These are phyloP conservation scores for Filobasidium floriforme DNA, from an alignment of 768 basidiomycete species.

Conservation along the genomic window DNA sequence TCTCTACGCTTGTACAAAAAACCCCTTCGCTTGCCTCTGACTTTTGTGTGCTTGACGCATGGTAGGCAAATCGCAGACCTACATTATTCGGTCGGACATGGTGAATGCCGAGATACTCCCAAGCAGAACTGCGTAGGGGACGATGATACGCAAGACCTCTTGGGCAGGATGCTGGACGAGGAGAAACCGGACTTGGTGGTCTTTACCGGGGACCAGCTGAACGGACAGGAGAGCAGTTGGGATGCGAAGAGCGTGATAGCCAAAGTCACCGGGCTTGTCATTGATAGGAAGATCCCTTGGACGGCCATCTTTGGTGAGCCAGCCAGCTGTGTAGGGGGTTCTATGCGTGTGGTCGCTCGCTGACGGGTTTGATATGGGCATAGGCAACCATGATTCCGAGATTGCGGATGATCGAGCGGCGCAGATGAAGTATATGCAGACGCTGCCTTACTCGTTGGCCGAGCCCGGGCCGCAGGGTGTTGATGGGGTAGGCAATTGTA, in stretches of 20 bases:
- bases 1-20: no score
- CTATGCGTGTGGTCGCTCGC: not conserved
- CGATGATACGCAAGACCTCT: conserved; percentile 64
- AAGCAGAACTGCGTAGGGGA: conserved; percentile 59
- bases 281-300: conserved; percentile 75
- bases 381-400: conserved; percentile 69
- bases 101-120: conserved; percentile 66
- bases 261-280: conserved; percentile 74
- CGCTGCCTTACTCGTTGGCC: conserved; percentile 75
- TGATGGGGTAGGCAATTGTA: conserved; percentile 79
- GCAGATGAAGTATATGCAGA: conserved; percentile 62
- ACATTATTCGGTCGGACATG: conserved; percentile 77
- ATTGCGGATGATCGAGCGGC: conserved; percentile 50
- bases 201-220: conserved; percentile 78
- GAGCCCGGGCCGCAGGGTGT: conserved; percentile 72
- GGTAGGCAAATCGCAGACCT: conserved; percentile 92
- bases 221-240: conserved; percentile 84
- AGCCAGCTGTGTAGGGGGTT: no score
- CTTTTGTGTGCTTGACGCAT: no score
- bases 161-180: conserved; percentile 61
- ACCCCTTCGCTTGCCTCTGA: no score
- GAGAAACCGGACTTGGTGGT: conserved; percentile 88
- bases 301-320: conserved; percentile 65
- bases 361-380: not conserved
- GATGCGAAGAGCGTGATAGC: conserved; percentile 78